Evolutionary conservation across 2,329 filamentous ascomycete genomes (phyloP).

Genomic region (Sarocladiaceae sp.): DNA sequence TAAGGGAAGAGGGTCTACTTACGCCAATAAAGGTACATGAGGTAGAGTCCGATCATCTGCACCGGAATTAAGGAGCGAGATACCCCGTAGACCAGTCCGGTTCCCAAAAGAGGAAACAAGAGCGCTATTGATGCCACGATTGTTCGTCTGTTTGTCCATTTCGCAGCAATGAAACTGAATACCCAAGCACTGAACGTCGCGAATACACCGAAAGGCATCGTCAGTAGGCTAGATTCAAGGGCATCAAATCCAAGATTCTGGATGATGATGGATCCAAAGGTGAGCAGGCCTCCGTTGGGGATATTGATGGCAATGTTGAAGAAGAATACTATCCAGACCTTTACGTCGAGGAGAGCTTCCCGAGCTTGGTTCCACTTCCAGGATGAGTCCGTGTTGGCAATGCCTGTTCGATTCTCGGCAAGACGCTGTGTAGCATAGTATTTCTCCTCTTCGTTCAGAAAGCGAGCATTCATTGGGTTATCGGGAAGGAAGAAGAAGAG

Average conservation of each 20-base stretch:
- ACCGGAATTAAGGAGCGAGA: too few relatives aligned
- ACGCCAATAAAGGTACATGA: constrained; percentile 26
- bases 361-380: constrained; percentile 38
- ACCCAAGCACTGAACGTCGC: too few relatives aligned
- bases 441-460: constrained; percentile 38
- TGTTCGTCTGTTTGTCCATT: not conserved
- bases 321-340: constrained; percentile 53
- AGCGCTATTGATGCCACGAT: constrained; percentile 17
- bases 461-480: constrained; percentile 42
- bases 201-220: constrained; percentile 18
- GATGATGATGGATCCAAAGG: constrained; percentile 8
- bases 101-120: too few relatives aligned
- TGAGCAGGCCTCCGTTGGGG: constrained; percentile 42
- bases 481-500: constrained; percentile 49
- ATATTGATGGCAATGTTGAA: constrained; percentile 43
- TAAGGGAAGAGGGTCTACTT: constrained; percentile 20
- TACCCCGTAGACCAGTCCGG: too few relatives aligned
- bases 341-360: constrained; percentile 43
- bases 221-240: constrained; percentile 23
- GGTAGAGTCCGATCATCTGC: constrained; percentile 26
- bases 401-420: constrained; percentile 41
- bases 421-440: constrained; percentile 41
- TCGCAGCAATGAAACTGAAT: not conserved
- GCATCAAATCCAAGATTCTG: constrained; percentile 33
- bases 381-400: constrained; percentile 42